Evolutionary conservation across 2,329 filamentous ascomycete genomes (phyloP).

Genomic region (Penicillium sclerotigenum): DNA sequence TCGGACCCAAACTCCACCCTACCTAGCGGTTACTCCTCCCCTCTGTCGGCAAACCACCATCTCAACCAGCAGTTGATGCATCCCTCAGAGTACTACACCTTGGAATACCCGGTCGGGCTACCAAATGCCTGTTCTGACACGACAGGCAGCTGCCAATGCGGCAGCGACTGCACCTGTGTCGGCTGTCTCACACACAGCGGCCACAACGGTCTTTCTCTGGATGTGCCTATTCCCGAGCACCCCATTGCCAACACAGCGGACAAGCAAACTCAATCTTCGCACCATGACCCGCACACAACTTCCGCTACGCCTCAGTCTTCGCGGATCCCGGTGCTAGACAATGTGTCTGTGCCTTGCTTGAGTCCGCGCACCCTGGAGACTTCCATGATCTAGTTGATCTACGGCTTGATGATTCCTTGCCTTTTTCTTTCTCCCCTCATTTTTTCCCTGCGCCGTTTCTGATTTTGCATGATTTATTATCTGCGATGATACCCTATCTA

Average conservation of each 20-base stretch:
- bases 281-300: background rate
- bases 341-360: slow-evolving; percentile 21
- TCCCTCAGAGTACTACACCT: slow-evolving; percentile 42
- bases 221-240: slow-evolving; percentile 13
- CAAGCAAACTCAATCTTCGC: background rate
- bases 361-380: slow-evolving; percentile 24
- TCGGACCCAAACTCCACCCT: slow-evolving; percentile 20
- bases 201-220: slow-evolving; percentile 45
- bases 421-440: background rate
- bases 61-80: slow-evolving; percentile 37
- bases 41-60: slow-evolving; percentile 21
- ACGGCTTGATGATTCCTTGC: background rate
- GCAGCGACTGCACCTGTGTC: slow-evolving; percentile 52
- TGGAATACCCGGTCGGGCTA: slow-evolving; percentile 42
- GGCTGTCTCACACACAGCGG: slow-evolving; percentile 53
- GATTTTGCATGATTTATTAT: slow-evolving; percentile 23
- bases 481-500: slow-evolving; percentile 29
- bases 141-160: slow-evolving; percentile 52
- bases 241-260: slow-evolving; percentile 3
- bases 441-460: background rate
- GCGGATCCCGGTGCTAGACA: slow-evolving; percentile 18
- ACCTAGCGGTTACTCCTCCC: slow-evolving; percentile 27
- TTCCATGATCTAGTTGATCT: slow-evolving; percentile 19
- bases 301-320: slow-evolving; percentile 13
- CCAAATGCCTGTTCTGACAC: slow-evolving; percentile 45